Percentiles rank a stretch among this genome's conserved stretches.
phyloP scores from a whole-genome alignment of 371 early-diverging fungal species.

The Parasitella parasitica region DNA sequence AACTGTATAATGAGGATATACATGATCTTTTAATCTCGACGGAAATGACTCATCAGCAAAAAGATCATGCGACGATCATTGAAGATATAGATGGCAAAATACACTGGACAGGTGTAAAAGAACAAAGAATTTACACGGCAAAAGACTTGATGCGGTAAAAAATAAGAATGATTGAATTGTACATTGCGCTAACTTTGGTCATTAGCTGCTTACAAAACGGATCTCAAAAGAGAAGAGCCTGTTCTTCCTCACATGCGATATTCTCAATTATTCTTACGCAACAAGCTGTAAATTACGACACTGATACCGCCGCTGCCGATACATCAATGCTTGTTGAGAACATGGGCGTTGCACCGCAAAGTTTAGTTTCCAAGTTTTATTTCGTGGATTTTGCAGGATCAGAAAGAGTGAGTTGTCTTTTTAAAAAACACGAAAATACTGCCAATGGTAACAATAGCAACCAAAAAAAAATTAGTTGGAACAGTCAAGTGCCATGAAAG shows the following conservation, averaged over 20 bases:
- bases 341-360: not conserved
- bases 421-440: not conserved
- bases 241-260: slow-evolving; percentile 98
- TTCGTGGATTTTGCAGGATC: slow-evolving; percentile 55
- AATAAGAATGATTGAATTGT: not conserved
- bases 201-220: slow-evolving; percentile 64
- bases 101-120: slow-evolving; percentile 84
- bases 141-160: slow-evolving; percentile 68
- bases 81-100: slow-evolving; percentile 91
- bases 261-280: slow-evolving; percentile 84
- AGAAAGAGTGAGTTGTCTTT: slow-evolving; percentile 31
- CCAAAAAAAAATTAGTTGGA: slow-evolving; percentile 60
- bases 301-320: too few species aligned
- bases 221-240: slow-evolving; percentile 84
- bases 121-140: slow-evolving; percentile 67
- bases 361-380: slow-evolving; percentile 33
- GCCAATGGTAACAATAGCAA: not conserved
- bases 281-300: slow-evolving; percentile 26
- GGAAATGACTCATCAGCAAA: slow-evolving; percentile 22
- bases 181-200: not conserved
- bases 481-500: slow-evolving; percentile 88
- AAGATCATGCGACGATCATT: slow-evolving; percentile 56
- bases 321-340: not conserved
- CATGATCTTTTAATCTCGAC: slow-evolving; percentile 66
- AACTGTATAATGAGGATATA: slow-evolving; percentile 94